Evolutionary conservation across 352 stramenopile species (phyloP).

Genomic region (Phytophthora idaei): DNA sequence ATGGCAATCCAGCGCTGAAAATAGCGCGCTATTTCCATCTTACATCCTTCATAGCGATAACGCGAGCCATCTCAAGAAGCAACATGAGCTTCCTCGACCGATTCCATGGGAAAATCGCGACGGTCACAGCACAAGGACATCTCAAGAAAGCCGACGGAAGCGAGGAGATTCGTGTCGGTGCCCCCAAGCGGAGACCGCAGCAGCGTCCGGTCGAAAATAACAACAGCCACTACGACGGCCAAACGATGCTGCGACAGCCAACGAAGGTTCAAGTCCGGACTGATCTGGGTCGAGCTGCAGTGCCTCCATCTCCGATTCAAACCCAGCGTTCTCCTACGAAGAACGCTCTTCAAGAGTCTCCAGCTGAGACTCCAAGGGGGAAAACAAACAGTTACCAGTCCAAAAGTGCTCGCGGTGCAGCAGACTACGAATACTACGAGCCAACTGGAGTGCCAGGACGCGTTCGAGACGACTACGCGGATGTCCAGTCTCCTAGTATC

Average conservation of each 20-base stretch:
- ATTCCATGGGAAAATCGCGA: conserved; percentile 86
- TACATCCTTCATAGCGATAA: too few species aligned
- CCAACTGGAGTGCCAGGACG: conserved; percentile 34
- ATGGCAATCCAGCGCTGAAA: too few species aligned
- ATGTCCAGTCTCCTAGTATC: conserved; percentile 19
- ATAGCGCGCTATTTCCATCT: too few species aligned
- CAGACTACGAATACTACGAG: conserved; percentile 28
- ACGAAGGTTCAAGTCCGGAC: conserved; percentile 19
- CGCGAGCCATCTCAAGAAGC: background rate
- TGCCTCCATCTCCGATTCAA: conserved; percentile 13
- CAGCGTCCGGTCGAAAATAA: conserved; percentile 18
- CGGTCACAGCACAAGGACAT: conserved; percentile 78
- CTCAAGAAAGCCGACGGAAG: conserved; percentile 81
- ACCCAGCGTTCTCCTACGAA: conserved; percentile 18
- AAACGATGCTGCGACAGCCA: conserved; percentile 31
- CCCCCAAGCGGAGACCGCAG: conserved; percentile 55
- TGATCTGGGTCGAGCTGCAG: conserved; percentile 6
- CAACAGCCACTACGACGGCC: conserved; percentile 23
- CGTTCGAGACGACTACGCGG: conserved; percentile 41
- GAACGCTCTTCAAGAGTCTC: conserved; percentile 2
- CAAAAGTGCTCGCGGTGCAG: conserved; percentile 18
- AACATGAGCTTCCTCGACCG: conserved; percentile 84
- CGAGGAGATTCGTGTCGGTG: conserved; percentile 80
- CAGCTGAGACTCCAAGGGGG: conserved; percentile 19
- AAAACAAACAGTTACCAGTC: conserved; percentile 20